These are phyloP conservation scores for Nevesoporus exiguus DNA, from an alignment of 768 basidiomycete species.

Conservation along the genomic window DNA sequence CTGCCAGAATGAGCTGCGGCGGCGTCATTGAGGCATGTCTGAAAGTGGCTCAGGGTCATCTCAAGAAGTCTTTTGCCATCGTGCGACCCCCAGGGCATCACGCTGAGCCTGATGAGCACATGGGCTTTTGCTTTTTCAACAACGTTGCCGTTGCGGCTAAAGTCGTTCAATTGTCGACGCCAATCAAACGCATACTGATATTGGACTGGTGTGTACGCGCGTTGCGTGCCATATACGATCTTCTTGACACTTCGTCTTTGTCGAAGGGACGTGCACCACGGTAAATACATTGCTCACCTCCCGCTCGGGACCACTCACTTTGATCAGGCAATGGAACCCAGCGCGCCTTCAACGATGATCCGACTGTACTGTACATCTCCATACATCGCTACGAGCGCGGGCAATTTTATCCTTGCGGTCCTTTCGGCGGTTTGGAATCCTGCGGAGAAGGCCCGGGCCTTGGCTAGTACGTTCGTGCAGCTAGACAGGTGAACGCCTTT, in stretches of 20 bases:
- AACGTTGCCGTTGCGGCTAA: conserved; percentile 92
- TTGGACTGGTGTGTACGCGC: conserved; percentile 80
- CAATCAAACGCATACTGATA: conserved; percentile 80
- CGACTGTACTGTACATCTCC: conserved; percentile 88
- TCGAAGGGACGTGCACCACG: conserved; percentile 94
- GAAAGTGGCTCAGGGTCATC: conserved; percentile 74
- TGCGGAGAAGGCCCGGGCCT: conserved; percentile 80
- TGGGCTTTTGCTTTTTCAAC: conserved; percentile 99
- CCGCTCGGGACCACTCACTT: conserved; percentile 9
- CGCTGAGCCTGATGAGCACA: conserved; percentile 95
- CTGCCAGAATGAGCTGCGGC: conserved; percentile 87
- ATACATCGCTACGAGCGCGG: conserved; percentile 94
- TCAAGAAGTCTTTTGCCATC: conserved; percentile 89
- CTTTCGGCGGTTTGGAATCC: conserved; percentile 83
- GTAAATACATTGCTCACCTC: conserved; percentile 35
- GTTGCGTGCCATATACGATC: not conserved
- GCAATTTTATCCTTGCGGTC: conserved; percentile 87
- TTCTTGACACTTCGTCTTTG: conserved; percentile 9
- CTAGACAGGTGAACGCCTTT: conserved; percentile 2
- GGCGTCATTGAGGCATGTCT: conserved; percentile 90
- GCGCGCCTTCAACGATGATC: conserved; percentile 91
- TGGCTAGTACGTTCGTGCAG: conserved; percentile 65
- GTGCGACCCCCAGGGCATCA: conserved; percentile 98
- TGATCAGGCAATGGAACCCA: conserved; percentile 91
- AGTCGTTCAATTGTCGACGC: conserved; percentile 68